A percentile compares a stretch with the other conserved stretches of the same genome.
phyloP scores from a whole-genome alignment of 1,284 basidiomycete species.

The Trametes sp. region DNA sequence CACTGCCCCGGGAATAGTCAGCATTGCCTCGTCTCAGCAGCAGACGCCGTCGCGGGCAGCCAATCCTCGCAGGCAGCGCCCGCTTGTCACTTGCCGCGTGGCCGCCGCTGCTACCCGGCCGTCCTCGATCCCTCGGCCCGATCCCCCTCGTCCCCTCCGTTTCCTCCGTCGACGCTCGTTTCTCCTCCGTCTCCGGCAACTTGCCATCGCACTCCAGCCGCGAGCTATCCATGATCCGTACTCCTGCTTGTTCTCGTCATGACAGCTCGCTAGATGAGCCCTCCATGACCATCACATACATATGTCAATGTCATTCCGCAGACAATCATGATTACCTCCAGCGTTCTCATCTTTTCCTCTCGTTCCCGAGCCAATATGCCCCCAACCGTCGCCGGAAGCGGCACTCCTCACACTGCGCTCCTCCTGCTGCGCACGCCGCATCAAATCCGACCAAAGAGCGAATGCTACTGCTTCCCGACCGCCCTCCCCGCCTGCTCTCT shows the following conservation, averaged over 20 bases:
- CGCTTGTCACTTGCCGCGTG: conserved; percentile 23
- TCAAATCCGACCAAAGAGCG: background rate
- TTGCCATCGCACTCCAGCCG: background rate
- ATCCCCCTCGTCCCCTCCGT: conserved; percentile 2
- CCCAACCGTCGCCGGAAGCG: background rate
- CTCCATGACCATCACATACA: background rate
- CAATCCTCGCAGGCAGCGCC: conserved; percentile 21
- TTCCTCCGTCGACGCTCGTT: background rate
- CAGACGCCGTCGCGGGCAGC: background rate
- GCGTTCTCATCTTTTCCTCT: background rate
- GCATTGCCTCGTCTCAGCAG: conserved; percentile 24
- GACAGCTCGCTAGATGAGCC: background rate
- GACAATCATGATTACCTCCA: background rate
- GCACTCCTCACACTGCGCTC: background rate
- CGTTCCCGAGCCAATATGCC: background rate
- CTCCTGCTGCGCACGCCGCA: background rate
- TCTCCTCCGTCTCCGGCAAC: background rate
- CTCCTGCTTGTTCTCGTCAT: background rate
- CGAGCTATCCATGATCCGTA: background rate
- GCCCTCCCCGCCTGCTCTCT: background rate
- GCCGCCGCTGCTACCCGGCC: conserved; percentile 22
- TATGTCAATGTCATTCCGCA: conserved; percentile 3
- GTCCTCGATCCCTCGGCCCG: conserved; percentile 13
- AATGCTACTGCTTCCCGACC: background rate
- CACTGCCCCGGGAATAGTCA: conserved; percentile 19